Percentiles rank a stretch among this genome's conserved stretches.
Evolutionary conservation across 257 asterid genomes (phyloP).

Genomic region (Linderniella brevidens): DNA sequence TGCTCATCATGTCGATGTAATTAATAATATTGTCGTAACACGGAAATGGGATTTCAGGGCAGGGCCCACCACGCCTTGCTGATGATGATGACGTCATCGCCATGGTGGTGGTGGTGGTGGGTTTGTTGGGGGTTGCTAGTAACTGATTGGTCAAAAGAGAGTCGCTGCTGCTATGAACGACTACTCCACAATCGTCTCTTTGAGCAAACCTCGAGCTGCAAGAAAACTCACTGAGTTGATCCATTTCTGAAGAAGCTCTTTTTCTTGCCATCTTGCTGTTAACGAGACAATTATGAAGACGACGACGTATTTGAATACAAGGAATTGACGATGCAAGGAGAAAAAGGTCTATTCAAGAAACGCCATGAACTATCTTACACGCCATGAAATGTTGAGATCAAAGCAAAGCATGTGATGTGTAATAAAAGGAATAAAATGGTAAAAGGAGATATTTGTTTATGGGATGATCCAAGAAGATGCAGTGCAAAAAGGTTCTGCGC

Average conservation of each 20-base stretch:
- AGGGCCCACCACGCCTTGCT: conserved; percentile 20
- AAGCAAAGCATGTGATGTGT: too few species aligned
- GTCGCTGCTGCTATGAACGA: conserved; percentile 6
- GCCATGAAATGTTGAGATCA: too few species aligned
- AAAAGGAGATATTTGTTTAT: too few species aligned
- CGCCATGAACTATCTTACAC: too few species aligned
- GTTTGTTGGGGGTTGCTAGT: conserved; percentile 14
- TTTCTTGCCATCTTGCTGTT: conserved; percentile 41
- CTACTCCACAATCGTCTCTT: conserved; percentile 22
- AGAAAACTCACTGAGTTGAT: conserved; percentile 16
- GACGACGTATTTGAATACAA: too few species aligned
- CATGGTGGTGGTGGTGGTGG: conserved; percentile 70
- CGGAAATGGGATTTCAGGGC: conserved; percentile 17
- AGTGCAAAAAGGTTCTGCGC: too few species aligned
- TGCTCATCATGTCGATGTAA: too few species aligned
- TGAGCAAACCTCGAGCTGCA: conserved; percentile 25
- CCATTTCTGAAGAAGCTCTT: conserved; percentile 72
- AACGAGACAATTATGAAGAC: background rate
- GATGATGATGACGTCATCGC: conserved; percentile 25
- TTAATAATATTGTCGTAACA: too few species aligned
- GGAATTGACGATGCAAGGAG: too few species aligned
- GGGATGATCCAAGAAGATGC: too few species aligned
- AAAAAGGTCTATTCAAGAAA: too few species aligned
- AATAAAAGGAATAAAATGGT: too few species aligned
- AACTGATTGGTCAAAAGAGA: conserved; percentile 11